Base-by-base conservation (phyloP, 331 rosid genomes). In the Prunus yedoensis region DNA sequence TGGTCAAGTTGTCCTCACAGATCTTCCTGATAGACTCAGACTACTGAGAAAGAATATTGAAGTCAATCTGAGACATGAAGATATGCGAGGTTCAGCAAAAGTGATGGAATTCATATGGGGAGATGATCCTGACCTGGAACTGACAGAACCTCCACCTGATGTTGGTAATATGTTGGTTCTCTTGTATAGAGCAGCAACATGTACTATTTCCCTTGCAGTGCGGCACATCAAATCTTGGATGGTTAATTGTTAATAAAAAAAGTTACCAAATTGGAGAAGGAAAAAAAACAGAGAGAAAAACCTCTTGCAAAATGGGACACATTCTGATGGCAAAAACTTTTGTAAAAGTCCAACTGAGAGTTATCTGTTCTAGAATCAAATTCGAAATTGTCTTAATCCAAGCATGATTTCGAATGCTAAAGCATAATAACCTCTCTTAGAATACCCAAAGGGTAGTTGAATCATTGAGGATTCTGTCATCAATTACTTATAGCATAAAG, bases 1-100 rank as follows among this genome's bases (percentile, higher is more conserved):
- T 32, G 87, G 92, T 65, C 88, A 85, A 73, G 97, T 90, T 75
- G 15, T 83, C 77, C 92, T 90, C 28, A 92, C 96, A 9, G 96
- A 90, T 87, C 81, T 90, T 71, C 91, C 91, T 66, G 97, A 92
- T 85, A 87, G 97, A 80, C 78, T 92, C 61, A 87, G 90, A 81
- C 79, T 92, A 61, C 88, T 92, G 57, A 83, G 78, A 80, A 92
- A 90, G 87, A 92, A 92, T 75, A 75, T 90, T 65, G 90, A 87
- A 79, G 85, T 85, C 83, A 92, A 92, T 69, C 84, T 88, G 80
- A 62, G 77, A 41, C 90, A 90, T 35, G 73, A 82, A 49, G 74
- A 80, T 62, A 52, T 87, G 43, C 83, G 87, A 30, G 96, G 96
- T 70, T 87, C 97, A 15, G 83, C 83, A 63, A 81, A 80, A 41